A percentile compares a stretch with the other conserved stretches of the same genome.
Conservation (phyloP, 2,329 filamentous ascomycete species). For the Colletotrichum musicola region DNA sequence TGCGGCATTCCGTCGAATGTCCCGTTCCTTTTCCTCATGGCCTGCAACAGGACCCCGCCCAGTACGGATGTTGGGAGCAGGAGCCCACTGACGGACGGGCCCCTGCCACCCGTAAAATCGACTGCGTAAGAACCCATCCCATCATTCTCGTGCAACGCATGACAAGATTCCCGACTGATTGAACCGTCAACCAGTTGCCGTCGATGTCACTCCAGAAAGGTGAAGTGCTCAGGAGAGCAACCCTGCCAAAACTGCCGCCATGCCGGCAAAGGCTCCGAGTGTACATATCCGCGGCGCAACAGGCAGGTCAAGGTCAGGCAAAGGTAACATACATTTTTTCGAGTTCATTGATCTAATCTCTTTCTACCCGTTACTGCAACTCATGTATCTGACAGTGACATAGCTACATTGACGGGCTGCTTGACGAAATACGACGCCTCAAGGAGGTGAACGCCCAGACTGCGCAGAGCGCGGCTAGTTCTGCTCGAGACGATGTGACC, state of each 20-base stretch:
- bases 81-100: slow-evolving; percentile 32
- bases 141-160: not conserved
- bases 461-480: not conserved
- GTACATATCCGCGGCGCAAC: slow-evolving; percentile 50
- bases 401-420: slow-evolving; percentile 51
- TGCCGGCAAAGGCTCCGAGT: slow-evolving; percentile 47
- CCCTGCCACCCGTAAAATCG: slow-evolving; percentile 38
- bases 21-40: slow-evolving; percentile 15
- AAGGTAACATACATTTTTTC: slow-evolving; percentile 41
- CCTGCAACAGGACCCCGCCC: slow-evolving; percentile 34
- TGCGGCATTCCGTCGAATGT: slow-evolving; percentile 23
- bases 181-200: slow-evolving; percentile 40
- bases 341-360: slow-evolving; percentile 9
- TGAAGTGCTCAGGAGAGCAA: slow-evolving; percentile 50
- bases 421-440: slow-evolving; percentile 51
- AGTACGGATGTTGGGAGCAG: slow-evolving; percentile 23
- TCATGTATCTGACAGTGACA: not conserved
- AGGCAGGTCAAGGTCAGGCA: slow-evolving; percentile 50
- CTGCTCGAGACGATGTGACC: not conserved
- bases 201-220: slow-evolving; percentile 50
- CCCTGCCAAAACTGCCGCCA: slow-evolving; percentile 50
- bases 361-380: no score
- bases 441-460: slow-evolving; percentile 37
- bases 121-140: slow-evolving; percentile 35
- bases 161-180: slow-evolving; percentile 37